Evolutionary conservation across 805 yeast genomes (phyloP).

Genomic region (Sugiyamaella floridensis): DNA sequence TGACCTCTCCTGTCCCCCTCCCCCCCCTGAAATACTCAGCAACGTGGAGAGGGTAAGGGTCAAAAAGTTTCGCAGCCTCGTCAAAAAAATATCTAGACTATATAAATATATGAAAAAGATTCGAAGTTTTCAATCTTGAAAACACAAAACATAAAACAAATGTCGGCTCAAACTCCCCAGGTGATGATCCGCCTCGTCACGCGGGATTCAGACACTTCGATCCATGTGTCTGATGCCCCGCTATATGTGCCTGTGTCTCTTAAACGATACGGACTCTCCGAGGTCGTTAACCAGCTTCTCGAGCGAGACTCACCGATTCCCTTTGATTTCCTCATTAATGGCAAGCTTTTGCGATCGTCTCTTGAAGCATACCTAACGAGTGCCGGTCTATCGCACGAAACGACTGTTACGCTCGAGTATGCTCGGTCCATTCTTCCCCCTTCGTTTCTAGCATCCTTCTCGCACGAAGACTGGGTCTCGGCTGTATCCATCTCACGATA

Average conservation of each 20-base stretch:
- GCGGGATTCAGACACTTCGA: slow-evolving; percentile 51
- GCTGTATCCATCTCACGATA: slow-evolving; percentile 51
- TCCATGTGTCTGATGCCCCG: slow-evolving; percentile 74
- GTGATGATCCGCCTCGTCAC: slow-evolving; percentile 72
- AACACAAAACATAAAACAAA: no score
- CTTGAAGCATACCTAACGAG: slow-evolving; percentile 69
- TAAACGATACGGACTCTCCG: slow-evolving; percentile 88
- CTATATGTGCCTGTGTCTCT: slow-evolving; percentile 79
- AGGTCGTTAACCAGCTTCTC: slow-evolving; percentile 86
- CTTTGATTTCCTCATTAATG: slow-evolving; percentile 87
- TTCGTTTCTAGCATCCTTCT: slow-evolving; percentile 77
- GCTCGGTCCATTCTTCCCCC: slow-evolving; percentile 93
- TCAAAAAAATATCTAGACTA: not conserved
- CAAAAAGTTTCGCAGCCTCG: not conserved
- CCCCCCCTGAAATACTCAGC: not conserved
- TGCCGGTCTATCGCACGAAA: slow-evolving; percentile 77
- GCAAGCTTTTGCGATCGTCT: slow-evolving; percentile 69
- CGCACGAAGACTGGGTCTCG: slow-evolving; percentile 94
- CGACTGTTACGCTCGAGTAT: slow-evolving; percentile 74
- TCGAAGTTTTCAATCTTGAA: not conserved
- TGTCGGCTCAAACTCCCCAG: slow-evolving; percentile 33
- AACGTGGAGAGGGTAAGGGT: not conserved
- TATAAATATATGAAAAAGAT: not conserved
- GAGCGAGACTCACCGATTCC: slow-evolving; percentile 60
- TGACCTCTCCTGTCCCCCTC: no score